Percentiles rank a stretch among this genome's conserved stretches.
Evolutionary conservation across 495 filamentous ascomycete genomes (phyloP).

Genomic region (Hyphodiscus hymeniophilus): DNA sequence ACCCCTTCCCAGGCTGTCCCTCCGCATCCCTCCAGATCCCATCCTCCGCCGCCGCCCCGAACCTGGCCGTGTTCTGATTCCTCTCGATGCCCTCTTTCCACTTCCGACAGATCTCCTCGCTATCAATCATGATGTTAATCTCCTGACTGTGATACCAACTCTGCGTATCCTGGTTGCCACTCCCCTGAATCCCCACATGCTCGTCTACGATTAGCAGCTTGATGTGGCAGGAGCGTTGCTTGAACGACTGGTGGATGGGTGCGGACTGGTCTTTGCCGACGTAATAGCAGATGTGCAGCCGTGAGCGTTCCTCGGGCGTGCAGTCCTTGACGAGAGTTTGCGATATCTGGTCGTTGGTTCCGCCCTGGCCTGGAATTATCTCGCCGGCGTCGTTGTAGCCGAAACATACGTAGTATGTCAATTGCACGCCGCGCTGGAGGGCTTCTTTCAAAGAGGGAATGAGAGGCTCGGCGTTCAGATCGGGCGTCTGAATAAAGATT

Average conservation of each 20-base stretch:
- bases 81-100: constrained; percentile 55
- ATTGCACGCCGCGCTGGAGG: constrained; percentile 54
- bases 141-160: constrained; percentile 71
- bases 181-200: constrained; percentile 59
- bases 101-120: constrained; percentile 42
- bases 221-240: constrained; percentile 60
- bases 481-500: constrained; percentile 69
- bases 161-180: constrained; percentile 78
- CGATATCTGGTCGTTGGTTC: constrained; percentile 64
- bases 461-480: constrained; percentile 64
- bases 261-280: constrained; percentile 60
- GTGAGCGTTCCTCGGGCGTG: constrained; percentile 32
- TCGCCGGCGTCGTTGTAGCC: constrained; percentile 74
- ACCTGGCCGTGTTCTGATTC: constrained; percentile 64
- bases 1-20: too few species aligned
- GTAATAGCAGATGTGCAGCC: constrained; percentile 56
- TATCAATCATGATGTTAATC: constrained; percentile 66
- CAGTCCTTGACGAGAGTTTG: constrained; percentile 48
- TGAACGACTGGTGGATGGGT: constrained; percentile 54
- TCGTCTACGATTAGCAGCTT: constrained; percentile 71
- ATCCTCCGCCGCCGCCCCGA: constrained; percentile 50
- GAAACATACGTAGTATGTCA: constrained; percentile 62
- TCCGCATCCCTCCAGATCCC: constrained; percentile 51
- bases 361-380: constrained; percentile 64
- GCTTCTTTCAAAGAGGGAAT: constrained; percentile 53